phyloP scores from a whole-genome alignment of 441 rosid species.

The Sinapis alba region DNA sequence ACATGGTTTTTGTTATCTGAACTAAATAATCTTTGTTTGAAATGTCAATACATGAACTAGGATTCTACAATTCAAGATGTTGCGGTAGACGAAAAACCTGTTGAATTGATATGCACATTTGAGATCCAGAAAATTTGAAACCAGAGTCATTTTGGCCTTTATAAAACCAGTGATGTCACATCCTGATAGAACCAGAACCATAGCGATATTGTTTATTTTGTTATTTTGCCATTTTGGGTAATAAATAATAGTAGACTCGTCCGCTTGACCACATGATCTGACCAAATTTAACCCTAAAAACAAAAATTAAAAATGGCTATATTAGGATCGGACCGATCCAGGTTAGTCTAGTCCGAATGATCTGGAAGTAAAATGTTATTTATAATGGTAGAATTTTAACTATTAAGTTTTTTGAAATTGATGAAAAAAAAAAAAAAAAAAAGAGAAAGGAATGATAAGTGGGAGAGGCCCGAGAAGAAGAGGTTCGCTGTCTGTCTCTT shows the following conservation, averaged over 20 bases:
- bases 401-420: neutral
- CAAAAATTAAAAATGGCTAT: neutral
- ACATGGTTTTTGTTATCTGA: neutral
- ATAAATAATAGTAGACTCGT: neutral
- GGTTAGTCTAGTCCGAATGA: slow-evolving; percentile 21
- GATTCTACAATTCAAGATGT: neutral
- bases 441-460: slow-evolving; percentile 32
- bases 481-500: slow-evolving; percentile 36
- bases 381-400: neutral
- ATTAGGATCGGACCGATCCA: slow-evolving; percentile 8
- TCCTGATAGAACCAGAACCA: slow-evolving; percentile 7
- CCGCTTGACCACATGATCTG: neutral
- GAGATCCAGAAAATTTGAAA: neutral
- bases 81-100: slow-evolving; percentile 4
- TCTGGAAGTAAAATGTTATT: slow-evolving; percentile 5
- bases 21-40: neutral
- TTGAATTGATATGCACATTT: neutral
- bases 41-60: slow-evolving; percentile 11
- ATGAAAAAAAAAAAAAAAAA: neutral
- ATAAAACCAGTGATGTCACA: slow-evolving; percentile 2
- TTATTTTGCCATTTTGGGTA: neutral
- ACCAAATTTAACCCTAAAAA: neutral
- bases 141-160: neutral
- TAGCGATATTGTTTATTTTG: neutral
- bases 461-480: slow-evolving; percentile 42